Conservation (phyloP, 2,329 filamentous ascomycete species). For the Aspergillus brunneoviolaceus region DNA sequence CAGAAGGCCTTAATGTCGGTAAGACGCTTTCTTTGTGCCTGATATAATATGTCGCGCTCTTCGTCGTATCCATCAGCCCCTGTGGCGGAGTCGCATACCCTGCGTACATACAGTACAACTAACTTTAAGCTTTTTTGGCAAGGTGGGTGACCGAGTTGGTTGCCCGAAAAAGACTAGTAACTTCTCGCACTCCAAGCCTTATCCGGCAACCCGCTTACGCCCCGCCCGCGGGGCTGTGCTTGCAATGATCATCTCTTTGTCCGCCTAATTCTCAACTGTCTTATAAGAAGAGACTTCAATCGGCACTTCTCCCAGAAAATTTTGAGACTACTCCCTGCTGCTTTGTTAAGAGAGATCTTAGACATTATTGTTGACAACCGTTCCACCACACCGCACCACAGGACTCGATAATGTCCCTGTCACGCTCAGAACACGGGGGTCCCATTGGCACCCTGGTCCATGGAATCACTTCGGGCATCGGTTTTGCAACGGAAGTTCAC, state of each 20-base stretch:
- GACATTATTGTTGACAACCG: too few species aligned
- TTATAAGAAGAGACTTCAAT: neutral
- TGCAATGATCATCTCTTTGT: neutral
- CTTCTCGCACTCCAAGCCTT: neutral
- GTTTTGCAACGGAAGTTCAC: constrained; percentile 3
- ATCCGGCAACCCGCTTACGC: neutral
- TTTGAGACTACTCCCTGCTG: neutral
- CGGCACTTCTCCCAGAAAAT: neutral
- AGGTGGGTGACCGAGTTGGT: neutral
- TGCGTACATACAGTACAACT: too few species aligned
- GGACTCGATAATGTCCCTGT: neutral
- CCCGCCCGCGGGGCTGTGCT: neutral
- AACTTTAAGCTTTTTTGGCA: neutral
- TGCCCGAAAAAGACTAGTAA: neutral
- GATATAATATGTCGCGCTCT: too few species aligned
- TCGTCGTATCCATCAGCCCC: too few species aligned
- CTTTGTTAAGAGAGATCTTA: too few species aligned
- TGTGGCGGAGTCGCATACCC: too few species aligned
- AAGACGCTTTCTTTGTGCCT: too few species aligned
- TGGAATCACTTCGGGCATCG: constrained; percentile 3
- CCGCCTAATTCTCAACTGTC: neutral
- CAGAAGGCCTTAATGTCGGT: too few species aligned
- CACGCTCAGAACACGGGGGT: neutral
- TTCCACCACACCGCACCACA: neutral
- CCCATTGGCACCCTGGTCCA: neutral